phyloP scores from a whole-genome alignment of 2,329 filamentous ascomycete species.

The Cercospora zeae-maydis region DNA sequence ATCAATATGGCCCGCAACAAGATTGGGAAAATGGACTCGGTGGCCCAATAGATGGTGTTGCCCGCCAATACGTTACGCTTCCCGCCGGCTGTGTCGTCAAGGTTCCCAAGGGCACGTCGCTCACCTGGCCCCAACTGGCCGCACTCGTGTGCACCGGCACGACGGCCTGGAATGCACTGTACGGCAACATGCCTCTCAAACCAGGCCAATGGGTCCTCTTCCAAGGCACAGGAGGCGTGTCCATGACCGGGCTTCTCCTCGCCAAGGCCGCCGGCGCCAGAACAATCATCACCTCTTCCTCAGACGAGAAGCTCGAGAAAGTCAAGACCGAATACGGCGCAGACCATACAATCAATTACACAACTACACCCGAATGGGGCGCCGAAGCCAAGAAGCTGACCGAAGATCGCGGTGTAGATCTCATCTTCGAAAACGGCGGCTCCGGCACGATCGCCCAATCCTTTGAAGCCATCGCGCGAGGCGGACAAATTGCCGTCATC shows the following conservation, averaged over 20 bases:
- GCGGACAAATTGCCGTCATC: constrained; percentile 29
- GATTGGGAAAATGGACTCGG: constrained; percentile 49
- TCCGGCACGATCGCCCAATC: constrained; percentile 17
- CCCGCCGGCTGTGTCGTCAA: constrained; percentile 52
- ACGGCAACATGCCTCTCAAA: constrained; percentile 24
- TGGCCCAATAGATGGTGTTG: constrained; percentile 54
- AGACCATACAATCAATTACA: constrained; percentile 58
- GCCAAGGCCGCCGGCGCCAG: constrained; percentile 32
- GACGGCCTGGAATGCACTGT: constrained; percentile 28
- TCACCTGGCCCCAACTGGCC: constrained; percentile 23
- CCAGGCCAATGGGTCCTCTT: constrained; percentile 27
- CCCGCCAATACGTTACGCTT: constrained; percentile 59
- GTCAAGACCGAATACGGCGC: constrained; percentile 55
- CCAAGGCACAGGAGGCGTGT: constrained; percentile 44
- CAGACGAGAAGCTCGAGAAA: constrained; percentile 51
- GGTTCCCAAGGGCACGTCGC: constrained; percentile 41
- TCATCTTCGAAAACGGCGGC: constrained; percentile 50
- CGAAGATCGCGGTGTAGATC: constrained; percentile 40
- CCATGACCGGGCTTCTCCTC: constrained; percentile 35
- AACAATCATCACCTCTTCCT: constrained; percentile 58
- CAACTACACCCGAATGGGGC: constrained; percentile 56
- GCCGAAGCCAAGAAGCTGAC: constrained; percentile 50
- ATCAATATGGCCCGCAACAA: constrained; percentile 51
- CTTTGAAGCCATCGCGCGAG: constrained; percentile 28
- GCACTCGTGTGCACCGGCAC: constrained; percentile 25